Conservation (phyloP, 2,329 filamentous ascomycete species). For the Alternaria brassicicola region DNA sequence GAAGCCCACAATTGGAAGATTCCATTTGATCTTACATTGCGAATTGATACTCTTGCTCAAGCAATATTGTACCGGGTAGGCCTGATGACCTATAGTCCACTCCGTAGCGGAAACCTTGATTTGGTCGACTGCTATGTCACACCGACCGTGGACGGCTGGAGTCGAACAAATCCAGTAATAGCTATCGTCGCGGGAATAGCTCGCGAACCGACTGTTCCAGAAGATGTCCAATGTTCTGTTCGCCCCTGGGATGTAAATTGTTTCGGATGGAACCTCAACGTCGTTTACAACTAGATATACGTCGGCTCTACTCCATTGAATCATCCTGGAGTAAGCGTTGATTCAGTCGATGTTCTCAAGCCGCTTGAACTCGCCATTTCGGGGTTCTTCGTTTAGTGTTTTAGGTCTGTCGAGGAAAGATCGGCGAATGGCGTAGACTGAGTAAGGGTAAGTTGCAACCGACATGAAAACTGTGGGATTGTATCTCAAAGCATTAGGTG, state of each 20-base stretch:
- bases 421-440: slow-evolving; percentile 12
- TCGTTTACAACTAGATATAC: slow-evolving; percentile 19
- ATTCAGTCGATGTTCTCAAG: slow-evolving; percentile 18
- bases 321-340: slow-evolving; percentile 17
- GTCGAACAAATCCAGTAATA: not conserved
- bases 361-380: not conserved
- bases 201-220: not conserved
- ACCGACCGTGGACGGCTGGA: not conserved
- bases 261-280: not conserved
- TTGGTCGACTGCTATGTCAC: not conserved
- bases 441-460: slow-evolving; percentile 23
- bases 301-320: slow-evolving; percentile 18
- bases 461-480: slow-evolving; percentile 35
- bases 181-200: not conserved
- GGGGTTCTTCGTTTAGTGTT: not conserved
- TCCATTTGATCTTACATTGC: slow-evolving; percentile 27
- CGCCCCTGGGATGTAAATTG: not conserved
- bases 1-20: slow-evolving; percentile 14
- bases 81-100: slow-evolving; percentile 2
- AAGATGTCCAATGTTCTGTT: not conserved
- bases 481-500: slow-evolving; percentile 18
- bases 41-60: slow-evolving; percentile 18
- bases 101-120: slow-evolving; percentile 8
- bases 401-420: not conserved
- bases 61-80: slow-evolving; percentile 17